A percentile compares a stretch with the other conserved stretches of the same genome.
phyloP scores from a whole-genome alignment of 768 basidiomycete genomes.

The Suillus discolor region DNA sequence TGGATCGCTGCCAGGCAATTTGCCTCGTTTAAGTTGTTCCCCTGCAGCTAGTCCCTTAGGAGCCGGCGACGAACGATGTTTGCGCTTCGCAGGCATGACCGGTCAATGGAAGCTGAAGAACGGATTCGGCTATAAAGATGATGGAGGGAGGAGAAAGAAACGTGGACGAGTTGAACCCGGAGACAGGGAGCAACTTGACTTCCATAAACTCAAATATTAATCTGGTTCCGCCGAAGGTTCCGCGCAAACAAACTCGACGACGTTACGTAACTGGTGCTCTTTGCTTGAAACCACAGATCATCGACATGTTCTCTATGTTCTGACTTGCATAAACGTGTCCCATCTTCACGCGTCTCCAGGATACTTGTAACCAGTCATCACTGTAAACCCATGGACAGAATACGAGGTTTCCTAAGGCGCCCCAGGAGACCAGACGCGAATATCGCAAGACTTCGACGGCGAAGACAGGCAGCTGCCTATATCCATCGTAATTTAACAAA shows the following conservation, averaged over 20 bases:
- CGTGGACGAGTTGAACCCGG: slow-evolving; percentile 6
- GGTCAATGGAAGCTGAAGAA: neutral
- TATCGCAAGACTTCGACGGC: slow-evolving; percentile 47
- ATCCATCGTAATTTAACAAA: slow-evolving; percentile 36
- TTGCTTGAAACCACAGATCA: slow-evolving; percentile 3
- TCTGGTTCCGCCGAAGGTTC: slow-evolving; percentile 4
- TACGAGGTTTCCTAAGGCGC: slow-evolving; percentile 20
- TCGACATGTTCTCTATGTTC: neutral
- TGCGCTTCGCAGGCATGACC: slow-evolving; percentile 61
- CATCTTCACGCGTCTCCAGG: slow-evolving; percentile 4
- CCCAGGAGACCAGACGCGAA: slow-evolving; percentile 32
- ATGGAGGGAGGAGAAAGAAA: slow-evolving; percentile 5
- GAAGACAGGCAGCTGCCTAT: slow-evolving; percentile 37
- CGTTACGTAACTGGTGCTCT: slow-evolving; percentile 3
- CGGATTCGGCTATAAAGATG: neutral
- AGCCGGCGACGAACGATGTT: slow-evolving; percentile 48
- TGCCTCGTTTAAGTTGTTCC: slow-evolving; percentile 61
- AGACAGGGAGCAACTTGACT: slow-evolving; percentile 5
- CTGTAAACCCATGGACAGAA: slow-evolving; percentile 23
- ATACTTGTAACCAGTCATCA: neutral
- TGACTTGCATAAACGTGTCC: neutral
- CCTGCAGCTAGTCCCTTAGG: slow-evolving; percentile 60
- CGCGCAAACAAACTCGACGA: neutral
- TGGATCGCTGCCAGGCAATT: slow-evolving; percentile 47
- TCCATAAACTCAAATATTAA: slow-evolving; percentile 4